Conservation (phyloP, 345 rosid genomes). For the Camelina hispida region DNA sequence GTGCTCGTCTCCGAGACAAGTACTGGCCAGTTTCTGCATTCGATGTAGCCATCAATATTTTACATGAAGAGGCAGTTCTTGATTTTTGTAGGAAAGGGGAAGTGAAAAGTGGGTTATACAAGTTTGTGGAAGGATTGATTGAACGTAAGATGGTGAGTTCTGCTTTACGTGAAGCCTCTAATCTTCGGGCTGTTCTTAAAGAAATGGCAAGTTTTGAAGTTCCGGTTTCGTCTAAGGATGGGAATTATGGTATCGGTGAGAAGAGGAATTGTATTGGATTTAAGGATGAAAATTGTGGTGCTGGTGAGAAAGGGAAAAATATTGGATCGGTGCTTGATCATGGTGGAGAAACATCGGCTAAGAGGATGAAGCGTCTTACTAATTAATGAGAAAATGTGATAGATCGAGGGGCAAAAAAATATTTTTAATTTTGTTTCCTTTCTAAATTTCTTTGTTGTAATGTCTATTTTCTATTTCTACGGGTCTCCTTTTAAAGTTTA, state of each 20-base stretch:
- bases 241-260: neutral
- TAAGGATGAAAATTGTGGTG: neutral
- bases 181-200: conserved; percentile 14
- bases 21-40: conserved; percentile 28
- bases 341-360: conserved; percentile 9
- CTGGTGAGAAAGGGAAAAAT: conserved; percentile 15
- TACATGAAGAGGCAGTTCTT: conserved; percentile 12
- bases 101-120: conserved; percentile 6
- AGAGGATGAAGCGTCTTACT: conserved; percentile 1
- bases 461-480: neutral
- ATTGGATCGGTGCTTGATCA: neutral
- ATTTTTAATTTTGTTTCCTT: no score
- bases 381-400: neutral
- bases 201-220: conserved; percentile 14
- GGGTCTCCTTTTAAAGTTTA: neutral
- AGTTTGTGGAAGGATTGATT: conserved; percentile 25
- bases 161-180: neutral
- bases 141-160: neutral
- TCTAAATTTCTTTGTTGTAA: neutral
- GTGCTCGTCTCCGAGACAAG: neutral
- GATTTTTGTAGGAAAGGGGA: conserved; percentile 23
- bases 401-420: no score
- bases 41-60: neutral
- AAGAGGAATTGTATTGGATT: conserved; percentile 6
- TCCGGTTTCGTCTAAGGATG: neutral